phyloP scores from a whole-genome alignment of 2,329 filamentous ascomycete genomes.

The Corinectria fuckeliana region DNA sequence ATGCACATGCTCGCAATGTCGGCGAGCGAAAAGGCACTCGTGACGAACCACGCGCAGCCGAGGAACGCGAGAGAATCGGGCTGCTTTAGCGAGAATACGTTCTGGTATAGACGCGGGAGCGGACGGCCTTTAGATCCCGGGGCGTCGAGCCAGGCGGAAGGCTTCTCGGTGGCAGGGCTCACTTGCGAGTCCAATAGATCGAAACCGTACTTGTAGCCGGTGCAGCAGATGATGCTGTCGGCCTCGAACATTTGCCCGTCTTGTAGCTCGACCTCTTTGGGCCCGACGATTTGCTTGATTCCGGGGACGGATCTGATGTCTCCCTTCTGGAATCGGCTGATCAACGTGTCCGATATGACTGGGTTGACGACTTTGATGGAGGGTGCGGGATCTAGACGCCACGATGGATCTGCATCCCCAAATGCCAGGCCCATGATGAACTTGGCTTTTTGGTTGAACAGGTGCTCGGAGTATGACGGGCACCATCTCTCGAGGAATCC shows the following conservation, averaged over 20 bases:
- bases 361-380: constrained; percentile 37
- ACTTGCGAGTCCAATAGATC: constrained; percentile 28
- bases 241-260: constrained; percentile 41
- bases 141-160: constrained; percentile 24
- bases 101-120: constrained; percentile 49
- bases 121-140: constrained; percentile 32
- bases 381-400: constrained; percentile 37
- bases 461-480: constrained; percentile 21
- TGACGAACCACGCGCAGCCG: constrained; percentile 34
- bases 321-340: constrained; percentile 46
- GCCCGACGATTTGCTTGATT: constrained; percentile 34
- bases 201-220: constrained; percentile 46
- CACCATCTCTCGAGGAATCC: constrained; percentile 36
- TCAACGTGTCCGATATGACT: constrained; percentile 38
- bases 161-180: constrained; percentile 24
- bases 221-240: constrained; percentile 46
- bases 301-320: constrained; percentile 44
- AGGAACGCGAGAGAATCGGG: constrained; percentile 50
- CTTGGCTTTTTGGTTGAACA: constrained; percentile 25
- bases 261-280: constrained; percentile 38
- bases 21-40: constrained; percentile 34
- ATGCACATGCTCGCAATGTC: constrained; percentile 43
- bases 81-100: constrained; percentile 51
- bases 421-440: constrained; percentile 28
- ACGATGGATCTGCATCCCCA: constrained; percentile 32